Conservation (phyloP, 2,329 filamentous ascomycete species). For the Sarocladium oryzae region DNA sequence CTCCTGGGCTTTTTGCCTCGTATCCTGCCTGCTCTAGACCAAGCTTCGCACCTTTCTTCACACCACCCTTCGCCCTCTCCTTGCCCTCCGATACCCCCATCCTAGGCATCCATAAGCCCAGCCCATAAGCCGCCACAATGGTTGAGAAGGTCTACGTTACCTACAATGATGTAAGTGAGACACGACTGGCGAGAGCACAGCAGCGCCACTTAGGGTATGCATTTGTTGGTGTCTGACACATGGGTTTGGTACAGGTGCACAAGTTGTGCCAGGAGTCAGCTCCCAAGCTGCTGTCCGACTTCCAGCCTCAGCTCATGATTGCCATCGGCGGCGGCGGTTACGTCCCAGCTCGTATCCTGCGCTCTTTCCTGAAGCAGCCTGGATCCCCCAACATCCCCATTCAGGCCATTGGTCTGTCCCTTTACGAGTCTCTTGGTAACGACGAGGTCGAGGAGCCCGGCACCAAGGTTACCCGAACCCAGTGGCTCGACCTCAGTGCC, state of each 20-base stretch:
- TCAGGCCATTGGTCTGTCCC: constrained; percentile 94
- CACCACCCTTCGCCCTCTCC: not conserved
- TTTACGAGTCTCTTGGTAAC: constrained; percentile 76
- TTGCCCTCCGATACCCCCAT: not conserved
- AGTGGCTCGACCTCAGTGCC: constrained; percentile 90
- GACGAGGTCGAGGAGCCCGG: constrained; percentile 63
- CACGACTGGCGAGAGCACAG: not conserved
- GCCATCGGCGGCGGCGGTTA: constrained; percentile 97
- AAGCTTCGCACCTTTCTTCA: not conserved
- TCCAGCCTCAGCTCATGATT: constrained; percentile 94
- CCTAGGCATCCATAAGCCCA: not conserved
- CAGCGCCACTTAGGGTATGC: constrained; percentile 2
- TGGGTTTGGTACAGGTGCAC: constrained; percentile 63
- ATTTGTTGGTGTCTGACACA: constrained; percentile 7
- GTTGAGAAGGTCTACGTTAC: constrained; percentile 83
- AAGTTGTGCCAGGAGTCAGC: constrained; percentile 91
- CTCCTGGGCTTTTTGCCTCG: constrained; percentile 12
- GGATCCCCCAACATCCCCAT: constrained; percentile 93
- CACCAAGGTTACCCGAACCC: constrained; percentile 92
- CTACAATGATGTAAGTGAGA: constrained; percentile 72
- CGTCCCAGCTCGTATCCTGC: constrained; percentile 91
- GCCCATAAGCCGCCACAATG: constrained; percentile 46
- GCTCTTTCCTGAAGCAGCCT: constrained; percentile 90
- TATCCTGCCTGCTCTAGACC: constrained; percentile 10
- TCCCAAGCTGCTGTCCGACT: constrained; percentile 70